Evolutionary conservation across 2,329 filamentous ascomycete species (phyloP).

Genomic region (Thermothelomyces thermophilus): DNA sequence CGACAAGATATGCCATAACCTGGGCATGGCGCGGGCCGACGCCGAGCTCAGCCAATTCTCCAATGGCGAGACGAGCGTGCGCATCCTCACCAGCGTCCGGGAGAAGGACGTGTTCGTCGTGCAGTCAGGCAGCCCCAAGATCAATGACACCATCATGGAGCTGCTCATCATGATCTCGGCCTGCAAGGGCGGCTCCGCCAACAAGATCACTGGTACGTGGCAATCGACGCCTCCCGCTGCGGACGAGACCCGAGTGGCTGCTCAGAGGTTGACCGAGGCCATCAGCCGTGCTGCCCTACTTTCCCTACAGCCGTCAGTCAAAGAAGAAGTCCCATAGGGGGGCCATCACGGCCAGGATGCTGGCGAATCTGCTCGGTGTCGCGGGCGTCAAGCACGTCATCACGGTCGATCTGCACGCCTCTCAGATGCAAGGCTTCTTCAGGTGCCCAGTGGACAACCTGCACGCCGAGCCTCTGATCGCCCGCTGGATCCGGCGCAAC

Average conservation of each 20-base stretch:
- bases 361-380: constrained; percentile 87
- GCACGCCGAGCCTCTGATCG: constrained; percentile 89
- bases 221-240: constrained; percentile 1
- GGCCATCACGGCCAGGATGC: constrained; percentile 93
- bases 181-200: constrained; percentile 95
- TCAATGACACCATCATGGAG: constrained; percentile 99
- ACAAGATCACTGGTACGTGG: constrained; percentile 82
- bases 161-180: constrained; percentile 98
- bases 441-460: constrained; percentile 96
- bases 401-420: constrained; percentile 90
- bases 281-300: constrained; percentile 81
- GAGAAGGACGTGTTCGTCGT: constrained; percentile 99
- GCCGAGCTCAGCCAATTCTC: constrained; percentile 64
- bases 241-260: neutral
- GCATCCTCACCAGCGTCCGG: constrained; percentile 69
- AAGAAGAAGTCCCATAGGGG: constrained; percentile 98
- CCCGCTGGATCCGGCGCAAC: constrained; percentile 89
- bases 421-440: constrained; percentile 99
- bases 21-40: constrained; percentile 58
- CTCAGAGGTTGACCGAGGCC: constrained; percentile 8
- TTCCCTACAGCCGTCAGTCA: constrained; percentile 97
- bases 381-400: constrained; percentile 97
- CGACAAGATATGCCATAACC: constrained; percentile 59
- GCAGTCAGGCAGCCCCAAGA: constrained; percentile 89
- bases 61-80: constrained; percentile 66